Base-by-base conservation (phyloP, 371 early-diverging fungal species). In the Rhizopus microsporus region DNA sequence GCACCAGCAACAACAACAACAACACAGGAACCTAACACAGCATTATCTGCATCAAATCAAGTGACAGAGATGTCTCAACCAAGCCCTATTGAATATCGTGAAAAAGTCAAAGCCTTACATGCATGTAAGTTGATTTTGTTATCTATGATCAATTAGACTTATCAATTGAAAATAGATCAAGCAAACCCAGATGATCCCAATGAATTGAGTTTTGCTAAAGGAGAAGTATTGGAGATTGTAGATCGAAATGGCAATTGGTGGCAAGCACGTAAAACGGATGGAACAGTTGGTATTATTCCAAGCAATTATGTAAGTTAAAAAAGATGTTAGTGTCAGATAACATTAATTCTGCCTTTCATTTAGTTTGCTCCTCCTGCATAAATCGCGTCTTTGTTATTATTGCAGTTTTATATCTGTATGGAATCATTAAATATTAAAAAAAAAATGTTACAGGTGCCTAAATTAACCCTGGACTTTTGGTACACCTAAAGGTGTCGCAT, bases 201-300 rank as follows among this genome's bases (percentile, higher is more conserved):
- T 60, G 96, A 95, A 69, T 68, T 95, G 16, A 85, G 88, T 6
- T 93, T 95, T 67, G 60, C 57, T 16, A 94, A 93, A 78, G 90
- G 89, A 59, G 94, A 95, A 53, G 62, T 82, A 3, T 64, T 95
- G 67, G 91, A 91, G 31, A 84, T 95, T 51, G 74, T 90, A 17
- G 93, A 93, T 67, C 87, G 83, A 71, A 86, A 87, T 71, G 94
- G 94, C 65, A 91, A 92, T 63, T 94, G 94, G 94, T 94, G 94
- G 94, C 88, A 92, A 70, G 93, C 88, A 39, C 83, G 84, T 56
- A 85, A 85, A 59, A 69, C 79, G 49, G 86, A 91, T 64, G 93
- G 92, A 12, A 63, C 77, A 1, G 63, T 85, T 7, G 94, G 94
- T 53, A 93, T 95, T 70, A 93, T 87, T 12, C 95, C 95, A 29